These are phyloP conservation scores for Marasmius fiardii DNA, from an alignment of 1,284 basidiomycete species.

Conservation along the genomic window DNA sequence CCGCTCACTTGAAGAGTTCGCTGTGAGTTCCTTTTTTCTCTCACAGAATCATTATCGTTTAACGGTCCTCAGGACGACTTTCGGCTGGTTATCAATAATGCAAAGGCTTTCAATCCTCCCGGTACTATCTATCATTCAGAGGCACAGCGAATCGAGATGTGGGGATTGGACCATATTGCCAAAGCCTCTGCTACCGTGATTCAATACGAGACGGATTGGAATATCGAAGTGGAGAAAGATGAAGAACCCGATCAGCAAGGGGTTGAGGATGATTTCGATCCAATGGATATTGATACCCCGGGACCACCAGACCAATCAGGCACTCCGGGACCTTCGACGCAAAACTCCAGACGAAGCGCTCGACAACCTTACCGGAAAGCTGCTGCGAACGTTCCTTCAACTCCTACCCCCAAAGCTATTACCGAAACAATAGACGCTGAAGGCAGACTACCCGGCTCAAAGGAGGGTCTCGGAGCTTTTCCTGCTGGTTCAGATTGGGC, in stretches of 20 bases:
- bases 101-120: constrained; percentile 71
- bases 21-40: constrained; percentile 41
- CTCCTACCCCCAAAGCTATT: constrained; percentile 26
- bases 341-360: constrained; percentile 32
- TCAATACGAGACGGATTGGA: constrained; percentile 80
- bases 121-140: constrained; percentile 70
- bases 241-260: constrained; percentile 41
- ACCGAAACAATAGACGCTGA: constrained; percentile 62
- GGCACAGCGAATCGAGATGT: constrained; percentile 64
- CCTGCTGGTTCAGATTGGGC: constrained; percentile 68
- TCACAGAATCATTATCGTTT: not conserved
- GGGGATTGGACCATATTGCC: constrained; percentile 67
- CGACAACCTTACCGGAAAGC: constrained; percentile 49
- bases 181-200: constrained; percentile 69
- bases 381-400: constrained; percentile 15
- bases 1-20: constrained; percentile 72
- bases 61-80: constrained; percentile 52
- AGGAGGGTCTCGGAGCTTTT: constrained; percentile 69
- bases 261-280: constrained; percentile 45
- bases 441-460: constrained; percentile 68
- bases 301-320: constrained; percentile 35
- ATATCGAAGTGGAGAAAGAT: constrained; percentile 73
- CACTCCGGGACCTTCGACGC: constrained; percentile 29
- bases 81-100: constrained; percentile 67
- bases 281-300: constrained; percentile 34